Evolutionary conservation across 2,329 filamentous ascomycete genomes (phyloP), one percentile per base, ranked within the genome.

Genomic region (Microdochium trichocladiopsis): DNA sequence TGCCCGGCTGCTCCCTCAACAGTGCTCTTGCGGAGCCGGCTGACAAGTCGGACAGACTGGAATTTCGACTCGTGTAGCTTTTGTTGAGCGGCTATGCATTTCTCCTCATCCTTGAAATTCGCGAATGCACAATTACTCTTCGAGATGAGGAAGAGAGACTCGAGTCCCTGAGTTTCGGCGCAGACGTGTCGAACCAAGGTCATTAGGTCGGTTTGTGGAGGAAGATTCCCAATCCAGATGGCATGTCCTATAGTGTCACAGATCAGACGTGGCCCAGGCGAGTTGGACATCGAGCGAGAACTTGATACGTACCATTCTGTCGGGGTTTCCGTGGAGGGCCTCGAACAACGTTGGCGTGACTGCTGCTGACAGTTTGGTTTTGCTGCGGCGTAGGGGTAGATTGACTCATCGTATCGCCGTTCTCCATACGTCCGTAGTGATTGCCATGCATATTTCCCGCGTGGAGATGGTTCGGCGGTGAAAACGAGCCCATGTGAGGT

Each of bases 41-140:
- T 95, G 12, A 96, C 92, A 4, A 97, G 77, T 24, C 90, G 82
- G 18, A 94, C 88, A 0, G 89, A 86, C 60, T 93, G 84, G 60
- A 96, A 96, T 52, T 87, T 86, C 1, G 91, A 95, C 63, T 97
- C 92, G 66, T 97, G 90, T 47, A 97, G 87, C 58, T 89, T 84
- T 47, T 84, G 79, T 73, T 96, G 89, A 0, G 93, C 93, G 9
- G 81, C 77, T 6, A 80, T 72, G 64, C 91, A 96, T 4, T 84
- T 83, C 2, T 76, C 72, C 61, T 96, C 91, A 50, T 90, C 87
- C 56, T 86, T 88, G 67, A 95, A 97, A 64, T 97, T 97, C 58
- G 95, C 90, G 72, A 97, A 97, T 0, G 92, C 93, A 63, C 93
- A 97, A 65, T 96, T 96, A 66, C 92, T 96, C 68, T 96, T 96